A percentile compares a stretch with the other conserved stretches of the same genome.
These are phyloP conservation scores for Leccinum ochraceum DNA, from an alignment of 768 basidiomycete genomes.

Conservation along the genomic window DNA sequence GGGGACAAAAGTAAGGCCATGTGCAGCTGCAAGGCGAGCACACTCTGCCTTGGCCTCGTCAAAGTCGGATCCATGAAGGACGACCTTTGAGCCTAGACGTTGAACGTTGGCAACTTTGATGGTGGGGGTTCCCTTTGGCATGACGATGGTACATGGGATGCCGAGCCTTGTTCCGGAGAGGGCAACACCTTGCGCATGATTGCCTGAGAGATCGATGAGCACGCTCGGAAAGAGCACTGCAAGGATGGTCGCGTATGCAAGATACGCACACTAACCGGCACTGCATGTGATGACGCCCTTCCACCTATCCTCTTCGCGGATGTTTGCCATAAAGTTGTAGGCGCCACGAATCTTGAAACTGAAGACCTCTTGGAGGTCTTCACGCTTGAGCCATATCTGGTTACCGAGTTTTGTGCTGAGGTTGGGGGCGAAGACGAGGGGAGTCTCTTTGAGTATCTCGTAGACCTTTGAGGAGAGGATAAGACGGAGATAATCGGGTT, in stretches of 20 bases:
- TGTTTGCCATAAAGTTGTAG: constrained; percentile 96
- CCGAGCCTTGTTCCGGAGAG: constrained; percentile 85
- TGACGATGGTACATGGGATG: constrained; percentile 98
- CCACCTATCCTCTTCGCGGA: constrained; percentile 89
- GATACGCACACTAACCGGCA: constrained; percentile 82
- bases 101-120: constrained; percentile 97
- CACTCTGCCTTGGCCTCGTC: constrained; percentile 97
- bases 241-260: constrained; percentile 18
- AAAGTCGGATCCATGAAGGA: constrained; percentile 90
- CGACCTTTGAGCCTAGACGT: constrained; percentile 93
- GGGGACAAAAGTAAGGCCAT: constrained; percentile 82
- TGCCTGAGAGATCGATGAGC: constrained; percentile 55
- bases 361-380: constrained; percentile 96
- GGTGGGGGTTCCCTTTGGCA: constrained; percentile 92
- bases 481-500: constrained; percentile 86
- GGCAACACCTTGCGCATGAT: constrained; percentile 98
- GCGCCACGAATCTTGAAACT: constrained; percentile 99
- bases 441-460: constrained; percentile 86
- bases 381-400: constrained; percentile 94
- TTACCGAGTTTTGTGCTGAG: constrained; percentile 88
- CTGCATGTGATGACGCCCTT: constrained; percentile 98
- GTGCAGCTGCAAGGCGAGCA: constrained; percentile 71
- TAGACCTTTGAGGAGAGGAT: constrained; percentile 91
- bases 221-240: background rate
- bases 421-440: constrained; percentile 83